Conservation (phyloP, 768 basidiomycete species). For the Cyclocybe cylindracea region DNA sequence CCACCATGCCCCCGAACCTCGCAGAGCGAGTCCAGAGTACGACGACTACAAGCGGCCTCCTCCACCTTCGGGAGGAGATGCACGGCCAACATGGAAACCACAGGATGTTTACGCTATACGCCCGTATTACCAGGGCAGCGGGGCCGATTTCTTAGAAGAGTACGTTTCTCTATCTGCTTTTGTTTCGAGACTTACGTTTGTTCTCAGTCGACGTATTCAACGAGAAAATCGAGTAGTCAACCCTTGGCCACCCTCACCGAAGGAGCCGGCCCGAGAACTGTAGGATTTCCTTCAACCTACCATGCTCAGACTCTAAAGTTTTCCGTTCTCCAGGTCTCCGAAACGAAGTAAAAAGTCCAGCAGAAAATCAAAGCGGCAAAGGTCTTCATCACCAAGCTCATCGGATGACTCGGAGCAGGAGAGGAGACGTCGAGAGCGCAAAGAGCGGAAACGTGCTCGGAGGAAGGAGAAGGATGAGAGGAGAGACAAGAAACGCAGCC, state of each 20-base stretch:
- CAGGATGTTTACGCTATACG: conserved; percentile 60
- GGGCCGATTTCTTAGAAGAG: conserved; percentile 71
- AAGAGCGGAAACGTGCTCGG: conserved; percentile 59
- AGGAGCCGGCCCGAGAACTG: conserved; percentile 58
- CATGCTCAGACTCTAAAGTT: not conserved
- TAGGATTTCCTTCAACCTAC: conserved; percentile 32
- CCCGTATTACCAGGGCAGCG: conserved; percentile 27
- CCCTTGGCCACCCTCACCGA: conserved; percentile 87
- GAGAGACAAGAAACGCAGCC: conserved; percentile 38
- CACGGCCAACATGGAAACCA: conserved; percentile 44
- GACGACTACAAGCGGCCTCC: conserved; percentile 52
- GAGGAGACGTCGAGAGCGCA: conserved; percentile 57
- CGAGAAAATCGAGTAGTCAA: conserved; percentile 55
- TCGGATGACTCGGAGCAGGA: conserved; percentile 58
- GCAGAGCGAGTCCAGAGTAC: conserved; percentile 58
- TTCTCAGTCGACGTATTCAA: conserved; percentile 66
- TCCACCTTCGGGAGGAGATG: conserved; percentile 32
- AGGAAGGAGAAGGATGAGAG: conserved; percentile 43
- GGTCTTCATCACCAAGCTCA: conserved; percentile 51
- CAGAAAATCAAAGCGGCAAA: conserved; percentile 61
- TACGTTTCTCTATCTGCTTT: conserved; percentile 29
- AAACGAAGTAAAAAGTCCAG: conserved; percentile 50
- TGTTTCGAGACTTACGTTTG: conserved; percentile 2
- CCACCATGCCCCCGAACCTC: conserved; percentile 17
- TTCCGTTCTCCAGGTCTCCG: conserved; percentile 47